Conservation (phyloP, 441 rosid species). For the Adansonia rubrostipa region DNA sequence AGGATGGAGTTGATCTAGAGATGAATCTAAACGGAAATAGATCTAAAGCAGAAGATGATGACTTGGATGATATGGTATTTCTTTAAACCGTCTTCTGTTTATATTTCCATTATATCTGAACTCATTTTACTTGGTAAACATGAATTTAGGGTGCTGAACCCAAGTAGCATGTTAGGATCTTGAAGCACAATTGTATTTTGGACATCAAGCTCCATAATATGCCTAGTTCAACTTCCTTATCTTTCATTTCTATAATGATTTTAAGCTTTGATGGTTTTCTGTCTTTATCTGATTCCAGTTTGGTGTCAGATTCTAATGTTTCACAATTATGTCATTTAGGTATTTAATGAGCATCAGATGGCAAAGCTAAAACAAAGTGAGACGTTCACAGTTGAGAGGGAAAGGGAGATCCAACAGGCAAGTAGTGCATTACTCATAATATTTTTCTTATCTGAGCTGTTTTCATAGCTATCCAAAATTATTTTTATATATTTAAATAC, state of each 20-base stretch:
- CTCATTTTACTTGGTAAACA: background rate
- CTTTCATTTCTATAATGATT: background rate
- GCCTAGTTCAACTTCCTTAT: constrained; percentile 10
- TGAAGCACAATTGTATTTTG: background rate
- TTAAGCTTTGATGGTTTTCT: constrained; percentile 9
- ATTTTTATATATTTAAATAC: background rate
- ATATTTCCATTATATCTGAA: background rate
- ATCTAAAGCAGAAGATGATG: constrained; percentile 68
- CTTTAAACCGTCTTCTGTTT: background rate
- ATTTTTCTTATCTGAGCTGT: constrained; percentile 8
- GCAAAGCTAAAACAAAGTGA: constrained; percentile 78
- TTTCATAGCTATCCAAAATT: constrained; percentile 3
- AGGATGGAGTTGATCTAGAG: constrained; percentile 87
- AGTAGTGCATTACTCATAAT: constrained; percentile 31
- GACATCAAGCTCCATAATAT: constrained; percentile 11
- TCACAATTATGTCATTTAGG: constrained; percentile 39
- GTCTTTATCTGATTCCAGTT: constrained; percentile 14
- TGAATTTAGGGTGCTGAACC: constrained; percentile 9
- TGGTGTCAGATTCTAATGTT: constrained; percentile 13
- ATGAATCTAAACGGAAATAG: constrained; percentile 75
- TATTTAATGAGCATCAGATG: constrained; percentile 80
- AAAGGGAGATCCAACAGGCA: constrained; percentile 96
- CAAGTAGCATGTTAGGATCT: background rate
- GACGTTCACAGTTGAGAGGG: constrained; percentile 84
- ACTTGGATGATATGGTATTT: constrained; percentile 80